Base-by-base conservation (phyloP, 2,329 filamentous ascomycete genomes). In the Achaetomium macrosporum region DNA sequence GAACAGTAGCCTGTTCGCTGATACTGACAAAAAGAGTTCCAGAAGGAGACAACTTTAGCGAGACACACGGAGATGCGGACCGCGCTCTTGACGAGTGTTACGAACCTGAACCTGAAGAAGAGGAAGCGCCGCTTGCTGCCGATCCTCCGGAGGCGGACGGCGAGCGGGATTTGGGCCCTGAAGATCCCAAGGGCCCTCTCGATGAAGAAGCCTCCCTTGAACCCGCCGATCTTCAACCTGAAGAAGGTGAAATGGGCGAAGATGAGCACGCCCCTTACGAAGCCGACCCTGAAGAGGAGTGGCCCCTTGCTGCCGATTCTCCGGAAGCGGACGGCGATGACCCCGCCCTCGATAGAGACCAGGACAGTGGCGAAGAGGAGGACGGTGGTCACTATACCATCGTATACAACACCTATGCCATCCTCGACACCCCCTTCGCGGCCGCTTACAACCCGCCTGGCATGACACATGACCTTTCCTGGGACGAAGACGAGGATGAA, bases 341-440 rank as follows among this genome's bases (percentile, higher is more conserved):
- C 5, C 12, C 11, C 19, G 16, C 30, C 12, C 16, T 36, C 11
- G 43, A 35, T 3, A 9, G 43, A 15, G 52, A 39, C 16, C n/a
- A 40, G 16, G 47, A 47, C 29, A 46, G 40, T 33, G 50, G 49
- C 16, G 49, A 52, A 7, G 50, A 53, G 4, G 47, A 50, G 9
- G n/a, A n/a, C n/a, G n/a, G 45, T 31, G 35, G 39, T 1, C 47
- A 52, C 33, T 45, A 41, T 29, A 33, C 25, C 1, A 31, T 58
- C 15, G 39, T 46, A 20, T 42, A 41, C n/a, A 58, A 58, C 37
- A 50, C 29, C 16, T 58, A 44, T 30, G 56, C 45, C 33, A 45
- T 58, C 40, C 51, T 58, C 10, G 48, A 56, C 41, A 54, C 53
- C 12, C 48, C 48, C 6, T 54, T 35, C 4, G 56, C 54, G 1